phyloP scores from a whole-genome alignment of 768 basidiomycete genomes.

The Pleurotus tuoliensis region DNA sequence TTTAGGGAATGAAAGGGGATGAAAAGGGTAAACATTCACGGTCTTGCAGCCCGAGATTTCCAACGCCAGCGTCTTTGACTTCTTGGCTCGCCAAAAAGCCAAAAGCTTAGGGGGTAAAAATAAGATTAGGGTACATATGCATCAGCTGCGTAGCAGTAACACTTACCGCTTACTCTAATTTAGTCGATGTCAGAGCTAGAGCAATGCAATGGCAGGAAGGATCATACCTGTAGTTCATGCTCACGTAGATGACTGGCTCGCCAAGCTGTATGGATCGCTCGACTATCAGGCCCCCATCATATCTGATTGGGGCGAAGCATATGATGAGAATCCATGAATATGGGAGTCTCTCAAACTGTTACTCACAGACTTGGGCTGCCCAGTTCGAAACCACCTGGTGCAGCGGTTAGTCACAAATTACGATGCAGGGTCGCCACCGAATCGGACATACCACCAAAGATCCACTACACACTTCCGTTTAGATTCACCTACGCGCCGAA shows the following conservation, averaged over 20 bases:
- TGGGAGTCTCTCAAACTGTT: neutral
- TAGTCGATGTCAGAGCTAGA: neutral
- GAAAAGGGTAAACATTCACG: constrained; percentile 30
- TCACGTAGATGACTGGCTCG: constrained; percentile 4
- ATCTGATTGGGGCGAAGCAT: neutral
- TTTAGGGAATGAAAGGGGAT: constrained; percentile 4
- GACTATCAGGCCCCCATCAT: constrained; percentile 1
- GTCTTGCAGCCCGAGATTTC: constrained; percentile 59
- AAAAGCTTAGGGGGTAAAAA: constrained; percentile 20
- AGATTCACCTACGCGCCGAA: too few relatives aligned
- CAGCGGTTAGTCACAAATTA: too few relatives aligned
- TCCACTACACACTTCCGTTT: constrained; percentile 1
- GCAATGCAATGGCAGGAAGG: neutral
- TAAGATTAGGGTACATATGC: too few relatives aligned
- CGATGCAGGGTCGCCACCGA: neutral
- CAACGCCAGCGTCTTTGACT: constrained; percentile 36
- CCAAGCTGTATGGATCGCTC: constrained; percentile 1
- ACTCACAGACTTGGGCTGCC: constrained; percentile 15
- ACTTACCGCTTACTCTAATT: constrained; percentile 3
- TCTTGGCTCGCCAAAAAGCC: constrained; percentile 40
- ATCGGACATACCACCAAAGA: neutral
- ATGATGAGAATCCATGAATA: neutral
- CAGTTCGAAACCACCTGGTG: constrained; percentile 17
- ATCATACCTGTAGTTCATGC: constrained; percentile 5
- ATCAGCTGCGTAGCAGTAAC: too few relatives aligned